Evolutionary conservation across 345 rosid species (phyloP).

Genomic region (Brassica rapa): DNA sequence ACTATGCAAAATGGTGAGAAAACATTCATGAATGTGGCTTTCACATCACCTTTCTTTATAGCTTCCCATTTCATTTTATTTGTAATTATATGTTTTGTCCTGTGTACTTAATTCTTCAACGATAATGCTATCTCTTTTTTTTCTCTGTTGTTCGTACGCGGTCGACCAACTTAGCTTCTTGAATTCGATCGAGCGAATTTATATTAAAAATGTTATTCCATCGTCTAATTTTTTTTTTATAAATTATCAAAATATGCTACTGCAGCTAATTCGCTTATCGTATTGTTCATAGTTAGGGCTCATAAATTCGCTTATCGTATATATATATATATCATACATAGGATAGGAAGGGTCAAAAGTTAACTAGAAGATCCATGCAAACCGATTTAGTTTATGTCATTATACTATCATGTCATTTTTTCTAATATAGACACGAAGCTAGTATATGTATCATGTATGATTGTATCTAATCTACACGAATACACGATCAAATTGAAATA

Average conservation of each 20-base stretch:
- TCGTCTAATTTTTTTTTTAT: neutral
- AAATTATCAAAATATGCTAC: neutral
- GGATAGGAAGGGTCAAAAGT: no score
- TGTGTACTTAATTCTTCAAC: neutral
- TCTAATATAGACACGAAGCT: no score
- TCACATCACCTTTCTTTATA: neutral
- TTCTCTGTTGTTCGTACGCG: no score
- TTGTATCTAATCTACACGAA: no score
- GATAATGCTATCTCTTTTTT: no score
- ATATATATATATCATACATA: no score
- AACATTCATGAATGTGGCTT: neutral
- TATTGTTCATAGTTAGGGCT: neutral
- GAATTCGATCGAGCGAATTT: neutral
- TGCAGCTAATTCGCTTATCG: neutral
- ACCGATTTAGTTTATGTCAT: no score
- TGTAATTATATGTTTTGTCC: neutral
- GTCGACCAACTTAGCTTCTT: neutral
- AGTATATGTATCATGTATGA: no score
- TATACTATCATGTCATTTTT: no score
- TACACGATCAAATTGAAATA: no score
- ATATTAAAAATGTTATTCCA: neutral
- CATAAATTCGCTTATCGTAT: no score
- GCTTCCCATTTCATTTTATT: neutral
- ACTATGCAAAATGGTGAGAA: slow-evolving; percentile 4
- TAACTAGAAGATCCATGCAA: no score